These are phyloP conservation scores for Penicillium occitanis DNA, from an alignment of 2,329 filamentous ascomycete species.

Conservation along the genomic window DNA sequence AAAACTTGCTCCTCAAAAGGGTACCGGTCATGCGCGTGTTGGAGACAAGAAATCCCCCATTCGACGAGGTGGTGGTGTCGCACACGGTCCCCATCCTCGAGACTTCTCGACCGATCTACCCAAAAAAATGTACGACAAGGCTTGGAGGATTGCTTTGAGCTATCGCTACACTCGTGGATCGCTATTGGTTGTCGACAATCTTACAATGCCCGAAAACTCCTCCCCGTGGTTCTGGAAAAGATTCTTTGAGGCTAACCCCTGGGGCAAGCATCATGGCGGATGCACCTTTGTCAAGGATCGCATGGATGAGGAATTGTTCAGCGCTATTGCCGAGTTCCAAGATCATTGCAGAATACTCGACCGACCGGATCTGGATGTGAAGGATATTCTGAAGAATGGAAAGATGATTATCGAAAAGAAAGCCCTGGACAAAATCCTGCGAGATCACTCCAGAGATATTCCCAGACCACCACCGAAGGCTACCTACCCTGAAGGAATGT, in stretches of 20 bases:
- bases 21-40: slow-evolving; percentile 73
- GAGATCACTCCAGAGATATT: slow-evolving; percentile 57
- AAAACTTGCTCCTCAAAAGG: slow-evolving; percentile 87
- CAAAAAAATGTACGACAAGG: slow-evolving; percentile 89
- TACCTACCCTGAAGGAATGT: slow-evolving; percentile 19
- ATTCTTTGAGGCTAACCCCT: slow-evolving; percentile 68
- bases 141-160: slow-evolving; percentile 89
- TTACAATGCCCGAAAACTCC: slow-evolving; percentile 58
- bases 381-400: slow-evolving; percentile 83
- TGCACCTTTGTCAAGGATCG: slow-evolving; percentile 72
- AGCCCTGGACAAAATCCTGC: slow-evolving; percentile 74
- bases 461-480: slow-evolving; percentile 36
- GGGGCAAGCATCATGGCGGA: slow-evolving; percentile 66
- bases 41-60: slow-evolving; percentile 81
- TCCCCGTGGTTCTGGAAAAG: slow-evolving; percentile 62
- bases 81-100: slow-evolving; percentile 85
- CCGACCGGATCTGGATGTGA: slow-evolving; percentile 85
- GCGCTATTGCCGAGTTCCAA: slow-evolving; percentile 63
- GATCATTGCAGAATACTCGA: slow-evolving; percentile 68
- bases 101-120: slow-evolving; percentile 85
- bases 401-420: slow-evolving; percentile 82
- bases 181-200: slow-evolving; percentile 78
- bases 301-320: slow-evolving; percentile 62
- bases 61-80: slow-evolving; percentile 79
- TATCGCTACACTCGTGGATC: slow-evolving; percentile 88